These are phyloP conservation scores for Bipolaris gigantea DNA, from an alignment of 2,329 filamentous ascomycete genomes.

Conservation along the genomic window DNA sequence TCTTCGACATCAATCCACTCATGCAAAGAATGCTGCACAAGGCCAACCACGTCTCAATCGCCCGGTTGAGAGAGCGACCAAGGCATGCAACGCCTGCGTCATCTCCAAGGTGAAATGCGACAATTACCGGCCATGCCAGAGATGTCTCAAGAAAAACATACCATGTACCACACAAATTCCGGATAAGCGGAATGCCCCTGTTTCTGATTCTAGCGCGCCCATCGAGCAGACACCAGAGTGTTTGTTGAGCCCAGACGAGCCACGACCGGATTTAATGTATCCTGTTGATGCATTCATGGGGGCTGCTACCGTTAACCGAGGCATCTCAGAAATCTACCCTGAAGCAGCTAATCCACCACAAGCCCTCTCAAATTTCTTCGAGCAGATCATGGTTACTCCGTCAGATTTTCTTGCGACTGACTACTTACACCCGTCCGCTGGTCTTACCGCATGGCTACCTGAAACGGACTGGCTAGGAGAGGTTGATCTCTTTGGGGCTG, in stretches of 20 bases:
- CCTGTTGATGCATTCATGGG: constrained; percentile 2
- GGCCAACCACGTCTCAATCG: constrained; percentile 22
- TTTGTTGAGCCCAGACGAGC: not conserved
- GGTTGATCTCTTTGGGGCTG: constrained; percentile 20
- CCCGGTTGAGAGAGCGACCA: constrained; percentile 25
- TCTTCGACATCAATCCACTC: constrained; percentile 31
- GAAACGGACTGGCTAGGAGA: constrained; percentile 22
- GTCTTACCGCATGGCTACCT: constrained; percentile 23
- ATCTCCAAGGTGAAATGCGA: constrained; percentile 39
- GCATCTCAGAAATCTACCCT: not conserved
- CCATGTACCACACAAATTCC: constrained; percentile 9
- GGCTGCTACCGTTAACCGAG: not conserved
- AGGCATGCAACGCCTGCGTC: constrained; percentile 39
- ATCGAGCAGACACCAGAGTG: not conserved
- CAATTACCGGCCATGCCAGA: constrained; percentile 32
- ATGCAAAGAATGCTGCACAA: constrained; percentile 28
- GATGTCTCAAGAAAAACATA: constrained; percentile 20
- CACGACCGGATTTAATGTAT: not conserved
- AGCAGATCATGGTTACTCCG: constrained; percentile 27
- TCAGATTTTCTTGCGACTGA: constrained; percentile 19
- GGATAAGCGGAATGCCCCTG: not conserved
- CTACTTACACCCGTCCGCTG: constrained; percentile 17
- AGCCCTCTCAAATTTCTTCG: constrained; percentile 17
- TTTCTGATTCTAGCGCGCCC: not conserved
- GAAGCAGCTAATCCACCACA: not conserved